Evolutionary conservation across 2,329 filamentous ascomycete species (phyloP).

Genomic region (Botrytis pseudocinerea): DNA sequence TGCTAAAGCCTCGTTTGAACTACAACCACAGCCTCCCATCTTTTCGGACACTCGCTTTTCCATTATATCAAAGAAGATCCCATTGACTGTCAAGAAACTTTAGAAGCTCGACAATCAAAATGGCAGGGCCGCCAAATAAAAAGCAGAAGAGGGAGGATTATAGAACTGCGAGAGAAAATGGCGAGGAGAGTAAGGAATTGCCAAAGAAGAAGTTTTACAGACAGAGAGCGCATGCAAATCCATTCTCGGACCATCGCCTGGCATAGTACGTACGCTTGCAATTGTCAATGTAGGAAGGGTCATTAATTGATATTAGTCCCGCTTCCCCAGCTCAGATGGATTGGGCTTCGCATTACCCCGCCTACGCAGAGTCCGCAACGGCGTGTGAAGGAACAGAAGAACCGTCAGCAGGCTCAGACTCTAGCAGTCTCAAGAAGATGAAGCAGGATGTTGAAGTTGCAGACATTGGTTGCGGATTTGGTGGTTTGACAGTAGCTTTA

Average conservation of each 20-base stretch:
- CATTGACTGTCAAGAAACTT: constrained; percentile 16
- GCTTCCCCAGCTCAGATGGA: constrained; percentile 80
- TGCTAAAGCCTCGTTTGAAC: constrained; percentile 14
- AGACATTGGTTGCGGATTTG: constrained; percentile 97
- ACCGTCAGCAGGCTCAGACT: constrained; percentile 22
- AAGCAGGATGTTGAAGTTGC: constrained; percentile 81
- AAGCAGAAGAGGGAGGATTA: constrained; percentile 67
- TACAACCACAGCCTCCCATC: constrained; percentile 2
- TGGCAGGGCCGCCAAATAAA: constrained; percentile 54
- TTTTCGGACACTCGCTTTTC: neutral
- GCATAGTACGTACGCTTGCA: constrained; percentile 66
- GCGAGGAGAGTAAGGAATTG: constrained; percentile 50
- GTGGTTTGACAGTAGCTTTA: constrained; percentile 83
- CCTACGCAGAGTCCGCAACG: constrained; percentile 54
- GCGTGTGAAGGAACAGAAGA: constrained; percentile 36
- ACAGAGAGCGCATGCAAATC: constrained; percentile 95
- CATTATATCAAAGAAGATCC: neutral
- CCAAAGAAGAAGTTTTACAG: constrained; percentile 96
- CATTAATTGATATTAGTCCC: constrained; percentile 58
- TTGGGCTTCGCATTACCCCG: constrained; percentile 83
- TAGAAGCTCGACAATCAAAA: constrained; percentile 30
- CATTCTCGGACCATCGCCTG: constrained; percentile 91
- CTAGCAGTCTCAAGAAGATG: constrained; percentile 41
- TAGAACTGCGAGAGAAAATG: constrained; percentile 54
- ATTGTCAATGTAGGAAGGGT: constrained; percentile 16